Evolutionary conservation across 164 flowering plant species (phyloP), one percentile per base, ranked within the genome.

Genomic region (Piper longum): DNA sequence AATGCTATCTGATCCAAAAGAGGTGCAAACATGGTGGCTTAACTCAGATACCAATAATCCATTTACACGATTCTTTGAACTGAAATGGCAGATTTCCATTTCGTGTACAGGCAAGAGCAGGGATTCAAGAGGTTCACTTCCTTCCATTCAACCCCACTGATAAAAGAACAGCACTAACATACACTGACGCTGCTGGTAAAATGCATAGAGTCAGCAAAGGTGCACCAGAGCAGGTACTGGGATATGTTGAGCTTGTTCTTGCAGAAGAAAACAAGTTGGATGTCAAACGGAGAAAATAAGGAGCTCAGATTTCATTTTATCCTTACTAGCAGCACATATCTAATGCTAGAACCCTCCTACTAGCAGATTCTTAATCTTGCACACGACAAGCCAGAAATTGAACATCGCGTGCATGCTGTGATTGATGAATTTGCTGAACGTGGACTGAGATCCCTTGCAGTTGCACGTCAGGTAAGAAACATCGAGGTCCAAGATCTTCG

Each of bases 101-200:
- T 39, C 56, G 16, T 41, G 60, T 19, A 17, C 57, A 83, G 89
- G 89, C 89, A 58, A 70, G 85, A 68, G 82, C 83, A 54, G 89
- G 85, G 39, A 76, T 82, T 70, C 69, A 36, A 71, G 89, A 85
- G 64, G 71, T 85, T 67, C 89, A 85, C 71, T 85, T 85, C 69
- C 82, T 84, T 63, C 88, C 85, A 16, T 84, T 84, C 71, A 84
- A 82, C 68, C 88, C 88, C 41, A 79, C 84, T 62, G 83, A 84
- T 62, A 84, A 82, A 67, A 66, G 89, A 64, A 82, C 89, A 5
- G 89, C 89, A 18, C 78, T 84, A 4, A 82, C 86, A 54, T 84
- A 78, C 79, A 14, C 72, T 41, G 86, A 84, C 58, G 59, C 55
- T 18, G 67, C 26, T 64, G 83, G 78, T 43, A 78, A 73, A 76